phyloP scores from a whole-genome alignment of 2,329 filamentous ascomycete genomes.

The Raffaelea ambrosiae region DNA sequence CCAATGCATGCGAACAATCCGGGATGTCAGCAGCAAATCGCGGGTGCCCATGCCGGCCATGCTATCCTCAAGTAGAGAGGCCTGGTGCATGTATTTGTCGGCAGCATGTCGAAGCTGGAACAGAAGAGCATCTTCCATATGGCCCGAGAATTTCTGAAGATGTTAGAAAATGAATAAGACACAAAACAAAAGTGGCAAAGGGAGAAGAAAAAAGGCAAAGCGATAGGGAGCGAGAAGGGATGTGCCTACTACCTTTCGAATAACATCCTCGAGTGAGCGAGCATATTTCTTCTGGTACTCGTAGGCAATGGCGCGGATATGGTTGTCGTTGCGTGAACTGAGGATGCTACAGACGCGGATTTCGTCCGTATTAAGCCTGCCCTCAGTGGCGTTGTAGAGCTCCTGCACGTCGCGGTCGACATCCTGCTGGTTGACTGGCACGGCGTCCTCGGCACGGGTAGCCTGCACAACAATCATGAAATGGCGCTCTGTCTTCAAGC shows the following conservation, averaged over 20 bases:
- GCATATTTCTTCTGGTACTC: conserved; percentile 68
- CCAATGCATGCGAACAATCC: conserved; percentile 82
- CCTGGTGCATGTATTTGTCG: conserved; percentile 80
- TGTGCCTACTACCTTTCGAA: conserved; percentile 48
- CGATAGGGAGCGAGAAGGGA: conserved; percentile 14
- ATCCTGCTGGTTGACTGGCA: conserved; percentile 62
- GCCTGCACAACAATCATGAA: conserved; percentile 76
- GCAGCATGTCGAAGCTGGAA: conserved; percentile 68
- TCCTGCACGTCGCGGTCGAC: conserved; percentile 69
- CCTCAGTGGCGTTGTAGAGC: conserved; percentile 70
- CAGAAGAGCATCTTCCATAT: conserved; percentile 81
- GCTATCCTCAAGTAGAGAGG: conserved; percentile 68
- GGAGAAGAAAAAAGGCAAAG: background rate
- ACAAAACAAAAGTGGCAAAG: background rate
- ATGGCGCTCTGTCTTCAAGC: conserved; percentile 75
- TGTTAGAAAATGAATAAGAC: conserved; percentile 7
- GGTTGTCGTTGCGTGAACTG: conserved; percentile 65
- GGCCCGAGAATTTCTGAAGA: conserved; percentile 68
- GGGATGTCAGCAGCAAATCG: conserved; percentile 66
- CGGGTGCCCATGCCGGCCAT: conserved; percentile 88
- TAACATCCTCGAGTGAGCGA: conserved; percentile 59
- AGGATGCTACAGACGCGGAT: conserved; percentile 73
- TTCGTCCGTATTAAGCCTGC: conserved; percentile 63
- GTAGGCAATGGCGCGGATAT: conserved; percentile 73
- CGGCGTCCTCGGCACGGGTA: conserved; percentile 66